These are phyloP conservation scores for Coffea eugenioides DNA, from an alignment of 257 asterid genomes.

Conservation along the genomic window DNA sequence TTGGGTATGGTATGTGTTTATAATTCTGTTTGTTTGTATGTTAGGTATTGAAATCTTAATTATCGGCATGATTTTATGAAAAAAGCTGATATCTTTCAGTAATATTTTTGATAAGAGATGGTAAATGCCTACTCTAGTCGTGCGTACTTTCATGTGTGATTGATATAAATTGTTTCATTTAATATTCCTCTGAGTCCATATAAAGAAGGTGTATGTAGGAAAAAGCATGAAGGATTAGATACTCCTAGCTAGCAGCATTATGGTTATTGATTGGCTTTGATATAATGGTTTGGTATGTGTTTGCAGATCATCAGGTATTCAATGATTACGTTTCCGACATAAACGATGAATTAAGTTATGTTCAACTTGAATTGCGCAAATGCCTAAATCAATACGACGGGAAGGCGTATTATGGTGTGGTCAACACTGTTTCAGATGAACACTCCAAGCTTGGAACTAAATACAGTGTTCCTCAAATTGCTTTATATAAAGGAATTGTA, in stretches of 20 bases:
- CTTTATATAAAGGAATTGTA: slow-evolving; percentile 88
- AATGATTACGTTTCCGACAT: slow-evolving; percentile 62
- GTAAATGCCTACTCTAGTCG: not conserved
- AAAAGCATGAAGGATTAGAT: not conserved
- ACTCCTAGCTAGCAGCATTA: not conserved
- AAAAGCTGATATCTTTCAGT: not conserved
- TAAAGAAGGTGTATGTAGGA: not conserved
- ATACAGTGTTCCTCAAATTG: slow-evolving; percentile 81
- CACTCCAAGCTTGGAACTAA: slow-evolving; percentile 91
- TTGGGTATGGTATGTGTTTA: not conserved
- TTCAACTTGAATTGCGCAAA: slow-evolving; percentile 78
- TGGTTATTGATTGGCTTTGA: not conserved
- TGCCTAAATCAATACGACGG: slow-evolving; percentile 76
- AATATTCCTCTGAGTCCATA: not conserved
- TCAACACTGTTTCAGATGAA: slow-evolving; percentile 74
- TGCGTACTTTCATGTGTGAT: not conserved
- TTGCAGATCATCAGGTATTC: slow-evolving; percentile 42
- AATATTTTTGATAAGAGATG: not conserved
- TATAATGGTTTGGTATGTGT: slow-evolving; percentile 9
- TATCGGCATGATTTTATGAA: not conserved
- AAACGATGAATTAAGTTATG: slow-evolving; percentile 58
- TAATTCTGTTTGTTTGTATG: not conserved
- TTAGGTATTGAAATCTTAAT: not conserved
- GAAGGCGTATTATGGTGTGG: slow-evolving; percentile 73
- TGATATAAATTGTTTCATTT: not conserved